These are phyloP conservation scores for Pythium aquatile DNA, from an alignment of 352 stramenopile species.

Conservation along the genomic window DNA sequence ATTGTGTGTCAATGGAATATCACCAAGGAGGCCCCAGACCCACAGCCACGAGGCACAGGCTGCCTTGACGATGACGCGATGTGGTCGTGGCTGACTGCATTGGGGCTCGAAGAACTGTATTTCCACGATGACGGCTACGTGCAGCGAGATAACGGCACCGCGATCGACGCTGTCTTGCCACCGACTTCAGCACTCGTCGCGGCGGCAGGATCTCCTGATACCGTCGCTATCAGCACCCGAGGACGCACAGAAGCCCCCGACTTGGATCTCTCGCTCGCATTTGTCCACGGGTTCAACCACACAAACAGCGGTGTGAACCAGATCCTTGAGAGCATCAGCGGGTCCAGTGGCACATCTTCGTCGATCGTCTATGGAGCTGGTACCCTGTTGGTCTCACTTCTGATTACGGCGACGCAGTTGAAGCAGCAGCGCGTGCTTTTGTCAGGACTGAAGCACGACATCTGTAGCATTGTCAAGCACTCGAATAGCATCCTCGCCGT, in stretches of 20 bases:
- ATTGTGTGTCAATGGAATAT: slow-evolving; percentile 67
- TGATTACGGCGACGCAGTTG: slow-evolving; percentile 32
- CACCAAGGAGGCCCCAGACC: slow-evolving; percentile 10
- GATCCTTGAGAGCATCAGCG: slow-evolving; percentile 31
- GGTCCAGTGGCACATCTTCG: slow-evolving; percentile 1
- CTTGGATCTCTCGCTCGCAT: slow-evolving; percentile 50
- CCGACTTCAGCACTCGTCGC: neutral
- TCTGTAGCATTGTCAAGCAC: slow-evolving; percentile 56
- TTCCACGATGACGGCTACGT: slow-evolving; percentile 24
- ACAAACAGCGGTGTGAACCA: slow-evolving; percentile 41
- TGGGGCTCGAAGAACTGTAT: slow-evolving; percentile 22
- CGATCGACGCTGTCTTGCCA: slow-evolving; percentile 15
- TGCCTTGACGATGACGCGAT: slow-evolving; percentile 6
- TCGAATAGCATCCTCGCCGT: slow-evolving; percentile 30
- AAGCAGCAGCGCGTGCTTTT: slow-evolving; percentile 34
- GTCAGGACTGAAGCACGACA: slow-evolving; percentile 41
- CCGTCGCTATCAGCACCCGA: neutral
- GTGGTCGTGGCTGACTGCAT: slow-evolving; percentile 3
- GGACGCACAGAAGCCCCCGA: slow-evolving; percentile 46
- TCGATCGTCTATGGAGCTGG: slow-evolving; percentile 44
- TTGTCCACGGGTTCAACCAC: slow-evolving; percentile 56
- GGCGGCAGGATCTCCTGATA: neutral
- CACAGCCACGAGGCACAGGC: slow-evolving; percentile 12
- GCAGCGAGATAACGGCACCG: slow-evolving; percentile 6
- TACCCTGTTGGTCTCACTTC: slow-evolving; percentile 40